Base-by-base conservation (phyloP, 2,329 filamentous ascomycete genomes). In the Tolypocladium sp. region DNA sequence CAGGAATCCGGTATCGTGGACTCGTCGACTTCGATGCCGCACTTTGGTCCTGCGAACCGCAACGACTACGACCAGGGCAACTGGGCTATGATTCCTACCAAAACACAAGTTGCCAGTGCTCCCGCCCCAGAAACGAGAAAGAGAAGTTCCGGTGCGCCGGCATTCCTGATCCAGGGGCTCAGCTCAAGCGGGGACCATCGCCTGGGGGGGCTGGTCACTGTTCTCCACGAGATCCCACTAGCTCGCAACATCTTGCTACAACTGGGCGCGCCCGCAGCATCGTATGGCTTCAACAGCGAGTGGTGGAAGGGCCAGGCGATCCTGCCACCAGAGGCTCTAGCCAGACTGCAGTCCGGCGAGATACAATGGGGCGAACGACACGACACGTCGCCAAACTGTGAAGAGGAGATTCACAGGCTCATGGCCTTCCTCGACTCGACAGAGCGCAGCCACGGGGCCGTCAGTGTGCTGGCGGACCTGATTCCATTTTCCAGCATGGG, bases 281-380 rank as follows among this genome's bases (percentile, higher is more conserved):
- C 73, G 40, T 87, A 87, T 62, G 83, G 84, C 1, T 76, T 80
- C 63, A 77, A 82, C 62, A 73, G 72, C 15, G 78, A 83, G 60
- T 88, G 85, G 85, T 88, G 85, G 85, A 80, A 77, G 62, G 84
- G 85, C 4, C 74, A 79, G 54, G 68, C 75, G 10, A 85, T 86
- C 42, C 63, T 77, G 5, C 71, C 70, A 38, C 71, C 73, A 2
- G 72, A 76, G 12, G 66, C 71, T 33, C 67, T 77, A 5, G 67
- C 68, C 6, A 70, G 68, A 55, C 68, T 73, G 65, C 67, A 68
- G 56, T 63, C 64, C 20, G 69, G 63, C 51, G 70, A 74, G 37
- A 53, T 66, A 1, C 61, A 68, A 40, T 74, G 67, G 69, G 69
- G 66, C 6, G 67, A 69, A 13, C 63, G 57, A 22, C 55, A 59